A percentile compares a stretch with the other conserved stretches of the same genome.
Conservation (phyloP, 169 alveolate species). For the Cryptosporidium baileyi region DNA sequence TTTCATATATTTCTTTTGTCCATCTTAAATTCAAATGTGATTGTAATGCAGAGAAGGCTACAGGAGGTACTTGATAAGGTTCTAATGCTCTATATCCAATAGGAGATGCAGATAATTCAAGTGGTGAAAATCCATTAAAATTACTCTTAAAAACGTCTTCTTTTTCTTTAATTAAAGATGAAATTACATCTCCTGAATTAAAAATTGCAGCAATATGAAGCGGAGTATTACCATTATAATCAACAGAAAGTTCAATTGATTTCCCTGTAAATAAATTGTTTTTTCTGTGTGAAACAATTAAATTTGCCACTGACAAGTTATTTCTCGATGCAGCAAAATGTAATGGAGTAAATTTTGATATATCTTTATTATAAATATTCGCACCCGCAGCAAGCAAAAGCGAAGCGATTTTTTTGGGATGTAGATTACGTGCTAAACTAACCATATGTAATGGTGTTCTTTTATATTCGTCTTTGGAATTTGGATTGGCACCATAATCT, state of each 20-base stretch:
- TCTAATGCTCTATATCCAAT: slow-evolving; percentile 59
- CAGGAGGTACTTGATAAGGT: slow-evolving; percentile 24
- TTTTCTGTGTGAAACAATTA: not conserved
- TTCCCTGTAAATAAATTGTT: not conserved
- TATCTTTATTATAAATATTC: not conserved
- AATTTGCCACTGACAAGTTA: slow-evolving; percentile 22
- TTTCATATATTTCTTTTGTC: not conserved
- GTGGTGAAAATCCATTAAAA: slow-evolving; percentile 40
- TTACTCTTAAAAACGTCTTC: slow-evolving; percentile 15
- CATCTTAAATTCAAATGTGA: not conserved
- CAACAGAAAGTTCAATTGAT: slow-evolving; percentile 32
- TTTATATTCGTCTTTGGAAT: slow-evolving; percentile 20
- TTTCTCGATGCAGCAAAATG: slow-evolving; percentile 66
- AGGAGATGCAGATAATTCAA: slow-evolving; percentile 52
- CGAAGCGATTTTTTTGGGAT: slow-evolving; percentile 38
- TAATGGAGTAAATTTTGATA: slow-evolving; percentile 49
- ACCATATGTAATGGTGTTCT: slow-evolving; percentile 60
- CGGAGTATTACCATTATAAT: slow-evolving; percentile 57
- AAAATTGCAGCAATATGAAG: slow-evolving; percentile 61
- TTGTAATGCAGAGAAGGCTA: slow-evolving; percentile 20
- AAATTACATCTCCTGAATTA: slow-evolving; percentile 56
- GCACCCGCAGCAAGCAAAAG: slow-evolving; percentile 32
- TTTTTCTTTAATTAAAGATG: not conserved
- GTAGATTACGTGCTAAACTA: slow-evolving; percentile 41
- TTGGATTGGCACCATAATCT: slow-evolving; percentile 62